These are phyloP conservation scores for Saccharata proteae DNA, from an alignment of 2,329 filamentous ascomycete genomes.

Conservation along the genomic window DNA sequence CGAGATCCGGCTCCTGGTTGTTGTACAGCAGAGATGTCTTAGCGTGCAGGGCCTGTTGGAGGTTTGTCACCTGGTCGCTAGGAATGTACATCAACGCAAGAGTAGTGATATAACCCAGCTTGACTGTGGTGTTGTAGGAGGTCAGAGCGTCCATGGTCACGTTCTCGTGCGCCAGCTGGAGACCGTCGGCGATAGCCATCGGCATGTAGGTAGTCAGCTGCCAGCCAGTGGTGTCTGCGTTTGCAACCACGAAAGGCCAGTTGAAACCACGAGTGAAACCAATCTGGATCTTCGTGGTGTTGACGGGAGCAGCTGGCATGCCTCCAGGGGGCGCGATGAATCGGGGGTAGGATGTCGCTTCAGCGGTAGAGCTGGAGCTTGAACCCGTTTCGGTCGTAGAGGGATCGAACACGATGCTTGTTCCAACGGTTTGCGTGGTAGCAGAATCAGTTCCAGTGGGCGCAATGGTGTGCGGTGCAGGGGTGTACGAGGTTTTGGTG, in stretches of 20 bases:
- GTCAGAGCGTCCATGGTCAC: conserved; percentile 59
- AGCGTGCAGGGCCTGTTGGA: conserved; percentile 58
- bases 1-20: conserved; percentile 37
- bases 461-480: conserved; percentile 19
- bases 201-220: conserved; percentile 80
- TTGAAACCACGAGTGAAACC: conserved; percentile 73
- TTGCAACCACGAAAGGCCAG: conserved; percentile 67
- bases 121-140: conserved; percentile 59
- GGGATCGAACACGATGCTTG: conserved; percentile 49
- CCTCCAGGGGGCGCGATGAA: conserved; percentile 61
- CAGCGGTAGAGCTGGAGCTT: conserved; percentile 19
- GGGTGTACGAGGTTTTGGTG: conserved; percentile 8
- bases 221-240: conserved; percentile 53
- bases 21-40: conserved; percentile 66
- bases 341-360: conserved; percentile 22
- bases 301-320: conserved; percentile 44
- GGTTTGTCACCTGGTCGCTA: conserved; percentile 35
- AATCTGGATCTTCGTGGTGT: conserved; percentile 65
- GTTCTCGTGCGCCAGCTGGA: conserved; percentile 38
- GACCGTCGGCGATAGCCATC: conserved; percentile 52
- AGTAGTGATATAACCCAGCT: conserved; percentile 70
- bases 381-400: conserved; percentile 32
- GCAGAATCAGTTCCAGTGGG: conserved; percentile 35
- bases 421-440: conserved; percentile 41
- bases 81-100: conserved; percentile 45